Evolutionary conservation across 305 asterid genomes (phyloP).

Genomic region (Salvia sclarea): DNA sequence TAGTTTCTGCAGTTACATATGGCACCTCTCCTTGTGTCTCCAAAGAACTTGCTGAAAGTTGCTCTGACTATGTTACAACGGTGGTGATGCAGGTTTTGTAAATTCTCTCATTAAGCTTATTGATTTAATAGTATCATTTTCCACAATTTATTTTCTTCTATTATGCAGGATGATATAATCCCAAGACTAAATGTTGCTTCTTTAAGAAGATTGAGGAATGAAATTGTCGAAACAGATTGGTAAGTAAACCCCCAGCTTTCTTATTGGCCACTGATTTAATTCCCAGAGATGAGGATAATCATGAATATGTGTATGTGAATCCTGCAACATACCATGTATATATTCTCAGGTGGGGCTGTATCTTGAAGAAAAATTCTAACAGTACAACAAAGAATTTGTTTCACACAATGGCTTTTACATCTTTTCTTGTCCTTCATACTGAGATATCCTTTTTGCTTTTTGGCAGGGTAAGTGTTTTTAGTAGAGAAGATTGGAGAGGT

Average conservation of each 20-base stretch:
- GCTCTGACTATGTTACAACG: conserved; percentile 78
- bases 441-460: conserved; percentile 15
- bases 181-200: conserved; percentile 79
- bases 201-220: conserved; percentile 79
- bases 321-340: background rate
- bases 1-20: conserved; percentile 77
- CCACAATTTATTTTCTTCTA: conserved; percentile 13
- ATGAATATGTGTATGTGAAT: conserved; percentile 16
- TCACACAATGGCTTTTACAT: background rate
- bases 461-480: conserved; percentile 68
- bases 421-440: background rate
- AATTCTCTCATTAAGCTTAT: conserved; percentile 11
- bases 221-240: conserved; percentile 86
- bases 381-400: background rate
- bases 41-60: conserved; percentile 82
- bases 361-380: conserved; percentile 1
- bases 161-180: conserved; percentile 75
- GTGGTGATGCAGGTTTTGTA: conserved; percentile 83
- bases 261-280: too few species aligned
- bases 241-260: conserved; percentile 41
- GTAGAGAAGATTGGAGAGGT: conserved; percentile 80
- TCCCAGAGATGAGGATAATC: too few species aligned
- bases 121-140: background rate
- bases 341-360: background rate
- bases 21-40: conserved; percentile 95